phyloP scores from a whole-genome alignment of 1,284 basidiomycete species.

The Crepidotus sp. region DNA sequence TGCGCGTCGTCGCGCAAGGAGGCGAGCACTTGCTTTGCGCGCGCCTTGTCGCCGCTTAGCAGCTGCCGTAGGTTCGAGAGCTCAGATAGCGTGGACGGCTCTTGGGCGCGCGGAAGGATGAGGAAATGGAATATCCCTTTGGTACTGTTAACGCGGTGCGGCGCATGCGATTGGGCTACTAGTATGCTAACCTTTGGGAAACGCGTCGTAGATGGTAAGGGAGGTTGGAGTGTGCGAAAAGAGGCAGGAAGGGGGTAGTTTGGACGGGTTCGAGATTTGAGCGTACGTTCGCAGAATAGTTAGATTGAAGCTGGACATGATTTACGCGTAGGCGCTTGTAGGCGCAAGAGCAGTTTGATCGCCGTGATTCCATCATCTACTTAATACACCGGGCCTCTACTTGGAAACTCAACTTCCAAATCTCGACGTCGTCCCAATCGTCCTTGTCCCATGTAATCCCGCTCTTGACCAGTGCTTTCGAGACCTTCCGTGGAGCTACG shows the following conservation, averaged over 20 bases:
- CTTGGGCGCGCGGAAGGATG: constrained; percentile 55
- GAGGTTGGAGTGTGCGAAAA: constrained; percentile 54
- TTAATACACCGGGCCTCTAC: background rate
- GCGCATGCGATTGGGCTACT: background rate
- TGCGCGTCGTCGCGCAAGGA: constrained; percentile 51
- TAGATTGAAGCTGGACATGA: constrained; percentile 34
- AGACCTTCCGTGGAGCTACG: constrained; percentile 52
- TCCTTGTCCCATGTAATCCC: constrained; percentile 51
- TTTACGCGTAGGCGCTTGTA: no score
- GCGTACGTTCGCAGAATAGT: constrained; percentile 60
- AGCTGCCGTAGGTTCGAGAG: constrained; percentile 54
- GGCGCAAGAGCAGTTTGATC: no score
- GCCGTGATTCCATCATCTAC: no score
- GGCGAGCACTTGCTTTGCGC: constrained; percentile 47
- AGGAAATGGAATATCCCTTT: constrained; percentile 77
- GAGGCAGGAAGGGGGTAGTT: constrained; percentile 51
- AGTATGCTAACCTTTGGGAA: constrained; percentile 54
- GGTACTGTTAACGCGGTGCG: constrained; percentile 6
- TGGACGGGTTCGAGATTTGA: constrained; percentile 38
- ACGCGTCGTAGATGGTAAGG: constrained; percentile 77
- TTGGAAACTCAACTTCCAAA: constrained; percentile 51
- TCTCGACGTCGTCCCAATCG: constrained; percentile 71
- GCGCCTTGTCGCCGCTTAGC: constrained; percentile 44
- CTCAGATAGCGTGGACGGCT: constrained; percentile 28
- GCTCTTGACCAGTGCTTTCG: constrained; percentile 51